Base-by-base conservation (phyloP, 306 rosid genomes). In the Trifolium repens region DNA sequence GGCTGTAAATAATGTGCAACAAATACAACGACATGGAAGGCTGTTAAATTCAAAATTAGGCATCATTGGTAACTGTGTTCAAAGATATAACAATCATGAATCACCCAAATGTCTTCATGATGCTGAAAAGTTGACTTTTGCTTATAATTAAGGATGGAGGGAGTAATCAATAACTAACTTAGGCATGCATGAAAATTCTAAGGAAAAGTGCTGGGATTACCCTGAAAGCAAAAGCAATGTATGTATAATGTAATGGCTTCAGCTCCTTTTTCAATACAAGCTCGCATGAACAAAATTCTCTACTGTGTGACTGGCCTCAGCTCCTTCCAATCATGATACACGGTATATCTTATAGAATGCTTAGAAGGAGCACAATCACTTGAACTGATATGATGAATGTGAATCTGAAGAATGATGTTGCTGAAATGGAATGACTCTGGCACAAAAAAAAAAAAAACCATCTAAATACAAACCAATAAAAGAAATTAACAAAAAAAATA, bases 241-340 rank as follows among this genome's bases (percentile, higher is more conserved):
- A n/a, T n/a, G n/a, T n/a, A n/a, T n/a, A n/a, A n/a, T n/a, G n/a
- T n/a, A n/a, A 40, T 40, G 71, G 19, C 54, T 42, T 22, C 37
- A 24, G 71, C 55, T 12, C 54, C 55, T 55, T 14, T 67, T 67
- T 43, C 37, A 43, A 66, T 35, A 66, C 8, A 64, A 16, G 27
- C 2, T 7, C 15, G 9, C 69, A 9, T 39, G 62, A 32, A 62
- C 19, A 16, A 30, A 63, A 34, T 49, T 63, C 26, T 5, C 40
- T 47, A 47, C 46, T 32, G 6, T 9, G 14, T n/a, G 32, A 58
- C 13, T 27, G 47, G 70, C 70, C 40, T 30, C 49, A 30, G 70
- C 9, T 60, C 60, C 58, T 43, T 73, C 77, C 40, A 46, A 62
- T 73, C 77, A 58, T 44, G 16, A 39, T 12, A 19, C 9, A 7